Percentiles rank a stretch among this genome's conserved stretches.
These are phyloP conservation scores for Coriaria nepalensis DNA, from an alignment of 306 rosid genomes.

Conservation along the genomic window DNA sequence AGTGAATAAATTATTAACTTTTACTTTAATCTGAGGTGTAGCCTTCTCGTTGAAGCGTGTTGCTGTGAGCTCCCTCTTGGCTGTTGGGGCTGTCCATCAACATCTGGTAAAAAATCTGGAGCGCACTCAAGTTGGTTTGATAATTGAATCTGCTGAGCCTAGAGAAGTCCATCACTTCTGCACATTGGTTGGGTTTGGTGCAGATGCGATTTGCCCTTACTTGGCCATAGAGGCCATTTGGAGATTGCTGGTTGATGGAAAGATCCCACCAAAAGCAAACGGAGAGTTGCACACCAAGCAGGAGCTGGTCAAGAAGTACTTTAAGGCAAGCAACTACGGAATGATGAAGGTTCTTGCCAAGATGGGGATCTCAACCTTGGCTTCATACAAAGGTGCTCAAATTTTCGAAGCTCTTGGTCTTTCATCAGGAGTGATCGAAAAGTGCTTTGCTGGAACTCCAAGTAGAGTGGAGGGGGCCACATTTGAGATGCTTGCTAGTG, in stretches of 20 bases:
- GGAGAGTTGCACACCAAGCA: constrained; percentile 62
- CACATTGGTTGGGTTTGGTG: constrained; percentile 90
- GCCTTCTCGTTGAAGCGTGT: constrained; percentile 76
- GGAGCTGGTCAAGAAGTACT: constrained; percentile 74
- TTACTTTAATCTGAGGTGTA: constrained; percentile 15
- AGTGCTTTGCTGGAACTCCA: constrained; percentile 94
- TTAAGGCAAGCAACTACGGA: constrained; percentile 85
- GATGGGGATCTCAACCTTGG: constrained; percentile 99
- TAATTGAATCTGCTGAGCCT: constrained; percentile 94
- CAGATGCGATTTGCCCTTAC: constrained; percentile 91
- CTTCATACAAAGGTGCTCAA: constrained; percentile 98
- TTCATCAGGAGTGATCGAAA: constrained; percentile 80
- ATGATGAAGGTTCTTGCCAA: constrained; percentile 99
- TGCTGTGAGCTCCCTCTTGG: constrained; percentile 89
- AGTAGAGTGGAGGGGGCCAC: constrained; percentile 99
- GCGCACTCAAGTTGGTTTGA: constrained; percentile 88
- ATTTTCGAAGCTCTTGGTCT: constrained; percentile 97
- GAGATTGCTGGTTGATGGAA: constrained; percentile 91
- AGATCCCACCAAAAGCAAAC: constrained; percentile 63
- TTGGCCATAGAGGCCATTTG: constrained; percentile 83
- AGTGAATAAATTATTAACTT: neutral
- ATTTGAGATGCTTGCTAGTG: constrained; percentile 78
- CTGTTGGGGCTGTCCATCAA: constrained; percentile 97
- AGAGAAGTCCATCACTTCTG: constrained; percentile 99
- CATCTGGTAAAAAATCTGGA: constrained; percentile 75